These are phyloP conservation scores for Yamadazyma siamensis DNA, from an alignment of 1,139 yeast species.

Conservation along the genomic window DNA sequence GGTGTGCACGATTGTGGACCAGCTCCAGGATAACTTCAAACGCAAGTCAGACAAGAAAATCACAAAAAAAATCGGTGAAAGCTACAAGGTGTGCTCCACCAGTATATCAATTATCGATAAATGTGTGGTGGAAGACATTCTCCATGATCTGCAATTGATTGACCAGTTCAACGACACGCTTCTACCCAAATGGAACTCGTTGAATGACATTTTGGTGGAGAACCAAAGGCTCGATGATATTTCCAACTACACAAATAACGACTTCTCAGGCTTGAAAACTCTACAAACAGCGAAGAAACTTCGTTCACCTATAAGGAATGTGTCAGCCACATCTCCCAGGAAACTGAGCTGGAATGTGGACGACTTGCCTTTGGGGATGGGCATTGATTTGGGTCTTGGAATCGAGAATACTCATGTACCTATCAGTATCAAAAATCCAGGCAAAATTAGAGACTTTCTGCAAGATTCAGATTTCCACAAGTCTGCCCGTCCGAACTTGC, in stretches of 20 bases:
- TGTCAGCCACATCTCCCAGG: conserved; percentile 7
- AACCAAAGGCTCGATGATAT: conserved; percentile 11
- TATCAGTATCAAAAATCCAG: conserved; percentile 31
- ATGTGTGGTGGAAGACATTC: conserved; percentile 26
- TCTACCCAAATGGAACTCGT: conserved; percentile 30
- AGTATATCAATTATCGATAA: conserved; percentile 29
- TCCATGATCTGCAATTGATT: conserved; percentile 18
- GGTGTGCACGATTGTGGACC: conserved; percentile 25
- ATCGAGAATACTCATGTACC: conserved; percentile 31
- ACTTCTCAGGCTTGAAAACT: conserved; percentile 17
- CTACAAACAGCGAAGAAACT: conserved; percentile 15
- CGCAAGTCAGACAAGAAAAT: conserved; percentile 9
- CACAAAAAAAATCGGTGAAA: conserved; percentile 14
- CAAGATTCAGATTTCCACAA: conserved; percentile 9
- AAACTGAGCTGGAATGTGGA: conserved; percentile 1
- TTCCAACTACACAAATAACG: conserved; percentile 9
- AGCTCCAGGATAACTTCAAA: conserved; percentile 23
- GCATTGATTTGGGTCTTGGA: conserved; percentile 37
- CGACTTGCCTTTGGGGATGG: conserved; percentile 19
- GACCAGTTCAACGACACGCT: conserved; percentile 23
- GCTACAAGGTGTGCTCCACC: conserved; percentile 33
- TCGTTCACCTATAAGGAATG: conserved; percentile 6
- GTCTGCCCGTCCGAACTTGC: conserved; percentile 10
- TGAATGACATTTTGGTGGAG: conserved; percentile 20
- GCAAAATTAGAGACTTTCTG: conserved; percentile 25